A percentile compares a stretch with the other conserved stretches of the same genome.
Conservation (phyloP, 2,329 filamentous ascomycete genomes). For the Ophiostoma sp. region DNA sequence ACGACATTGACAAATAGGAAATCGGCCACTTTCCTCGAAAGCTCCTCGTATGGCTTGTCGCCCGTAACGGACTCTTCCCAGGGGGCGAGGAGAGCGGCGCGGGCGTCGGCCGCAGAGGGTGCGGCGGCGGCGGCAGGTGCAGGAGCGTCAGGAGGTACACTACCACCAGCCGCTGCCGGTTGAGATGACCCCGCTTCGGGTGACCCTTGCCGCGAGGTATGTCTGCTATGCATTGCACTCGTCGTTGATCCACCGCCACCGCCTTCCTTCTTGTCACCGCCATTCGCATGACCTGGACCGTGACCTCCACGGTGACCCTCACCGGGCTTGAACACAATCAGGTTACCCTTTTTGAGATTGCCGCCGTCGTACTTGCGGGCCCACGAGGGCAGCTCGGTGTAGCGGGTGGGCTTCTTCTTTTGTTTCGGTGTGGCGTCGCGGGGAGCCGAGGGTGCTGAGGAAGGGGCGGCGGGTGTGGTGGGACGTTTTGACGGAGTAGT, state of each 20-base stretch:
- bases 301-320: constrained; percentile 31
- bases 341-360: constrained; percentile 47
- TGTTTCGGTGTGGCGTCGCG: neutral
- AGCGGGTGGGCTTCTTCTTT: constrained; percentile 42
- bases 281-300: constrained; percentile 38
- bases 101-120: constrained; percentile 29
- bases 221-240: constrained; percentile 44
- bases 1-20: constrained; percentile 76
- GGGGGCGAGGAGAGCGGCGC: constrained; percentile 46
- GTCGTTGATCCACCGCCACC: constrained; percentile 29
- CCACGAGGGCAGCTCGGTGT: constrained; percentile 49
- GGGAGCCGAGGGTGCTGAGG: neutral
- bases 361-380: constrained; percentile 45
- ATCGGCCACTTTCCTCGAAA: constrained; percentile 75
- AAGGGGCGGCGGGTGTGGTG: neutral
- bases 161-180: neutral
- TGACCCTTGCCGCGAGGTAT: constrained; percentile 50
- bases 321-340: constrained; percentile 45
- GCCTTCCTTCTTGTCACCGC: constrained; percentile 34
- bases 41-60: constrained; percentile 68
- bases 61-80: constrained; percentile 72
- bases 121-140: constrained; percentile 25
- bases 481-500: neutral
- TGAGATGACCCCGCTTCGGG: constrained; percentile 29
- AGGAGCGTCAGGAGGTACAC: neutral